phyloP scores from a whole-genome alignment of 179 eudicot species.

The Beta corolliflora region DNA sequence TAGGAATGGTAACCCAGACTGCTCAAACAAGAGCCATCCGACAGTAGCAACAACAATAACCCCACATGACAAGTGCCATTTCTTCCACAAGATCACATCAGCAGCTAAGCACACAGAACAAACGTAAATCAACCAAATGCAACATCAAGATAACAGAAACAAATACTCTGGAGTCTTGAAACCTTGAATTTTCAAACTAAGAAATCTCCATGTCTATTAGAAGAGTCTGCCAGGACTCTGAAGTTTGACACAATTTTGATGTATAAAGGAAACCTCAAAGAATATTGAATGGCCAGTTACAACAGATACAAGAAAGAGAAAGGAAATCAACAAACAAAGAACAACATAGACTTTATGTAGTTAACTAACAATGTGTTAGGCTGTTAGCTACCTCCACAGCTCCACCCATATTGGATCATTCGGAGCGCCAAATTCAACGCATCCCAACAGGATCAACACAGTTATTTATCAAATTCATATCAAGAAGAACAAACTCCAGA shows the following conservation, averaged over 20 bases:
- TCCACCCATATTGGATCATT: too few species aligned
- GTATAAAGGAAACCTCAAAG: neutral
- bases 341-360: too few species aligned
- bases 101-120: slow-evolving; percentile 57
- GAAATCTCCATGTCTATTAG: neutral
- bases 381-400: too few species aligned
- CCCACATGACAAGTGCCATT: slow-evolving; percentile 63
- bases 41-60: slow-evolving; percentile 72
- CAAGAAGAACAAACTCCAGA: neutral
- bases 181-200: neutral
- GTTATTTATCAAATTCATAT: neutral
- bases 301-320: too few species aligned
- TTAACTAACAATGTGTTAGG: too few species aligned
- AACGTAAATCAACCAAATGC: slow-evolving; percentile 19
- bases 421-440: too few species aligned
- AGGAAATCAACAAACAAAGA: too few species aligned
- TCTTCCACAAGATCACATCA: slow-evolving; percentile 87
- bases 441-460: neutral
- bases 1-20: slow-evolving; percentile 74
- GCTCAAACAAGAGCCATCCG: slow-evolving; percentile 80
- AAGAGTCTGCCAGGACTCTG: neutral
- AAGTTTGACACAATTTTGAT: neutral
- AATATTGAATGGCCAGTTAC: too few species aligned
- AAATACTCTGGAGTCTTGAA: neutral
- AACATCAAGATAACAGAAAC: slow-evolving; percentile 17